Conservation (phyloP, 805 yeast species). For the Yarrowia sp. region DNA sequence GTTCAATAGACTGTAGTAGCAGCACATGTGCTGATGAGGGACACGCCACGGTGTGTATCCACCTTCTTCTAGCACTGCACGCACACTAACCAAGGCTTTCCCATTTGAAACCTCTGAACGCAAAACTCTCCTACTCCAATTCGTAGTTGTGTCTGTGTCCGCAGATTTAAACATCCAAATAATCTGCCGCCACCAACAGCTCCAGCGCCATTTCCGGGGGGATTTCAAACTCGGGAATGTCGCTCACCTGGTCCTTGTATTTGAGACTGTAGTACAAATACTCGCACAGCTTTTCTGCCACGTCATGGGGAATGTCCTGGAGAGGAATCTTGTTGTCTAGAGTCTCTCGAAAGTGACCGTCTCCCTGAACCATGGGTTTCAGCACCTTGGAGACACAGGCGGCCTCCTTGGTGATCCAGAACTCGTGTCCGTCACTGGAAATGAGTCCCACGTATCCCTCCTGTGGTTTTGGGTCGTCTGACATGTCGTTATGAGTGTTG, state of each 20-base stretch:
- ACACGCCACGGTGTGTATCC: too few relatives aligned
- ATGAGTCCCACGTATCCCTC: conserved; percentile 55
- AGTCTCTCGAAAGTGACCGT: conserved; percentile 52
- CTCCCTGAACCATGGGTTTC: conserved; percentile 46
- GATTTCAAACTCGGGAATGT: conserved; percentile 79
- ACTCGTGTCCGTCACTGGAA: conserved; percentile 67
- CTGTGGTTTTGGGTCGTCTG: neutral
- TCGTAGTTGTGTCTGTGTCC: too few relatives aligned
- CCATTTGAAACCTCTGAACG: too few relatives aligned
- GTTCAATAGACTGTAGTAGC: too few relatives aligned
- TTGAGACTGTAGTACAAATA: conserved; percentile 73
- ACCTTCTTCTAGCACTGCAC: too few relatives aligned
- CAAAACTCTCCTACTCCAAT: too few relatives aligned
- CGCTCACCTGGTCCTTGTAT: conserved; percentile 49
- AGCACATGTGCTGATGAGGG: too few relatives aligned
- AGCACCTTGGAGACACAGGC: conserved; percentile 71
- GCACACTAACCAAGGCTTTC: too few relatives aligned
- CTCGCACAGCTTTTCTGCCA: conserved; percentile 77
- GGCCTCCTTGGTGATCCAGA: conserved; percentile 62
- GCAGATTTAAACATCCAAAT: conserved; percentile 53
- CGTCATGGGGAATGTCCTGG: conserved; percentile 63
- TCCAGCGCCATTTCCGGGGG: conserved; percentile 95
- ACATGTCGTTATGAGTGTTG: neutral
- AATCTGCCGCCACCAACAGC: conserved; percentile 88
- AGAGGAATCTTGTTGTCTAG: conserved; percentile 52